These are phyloP conservation scores for Bidens hawaiensis DNA, from an alignment of 140 eudicot genomes.

Conservation along the genomic window DNA sequence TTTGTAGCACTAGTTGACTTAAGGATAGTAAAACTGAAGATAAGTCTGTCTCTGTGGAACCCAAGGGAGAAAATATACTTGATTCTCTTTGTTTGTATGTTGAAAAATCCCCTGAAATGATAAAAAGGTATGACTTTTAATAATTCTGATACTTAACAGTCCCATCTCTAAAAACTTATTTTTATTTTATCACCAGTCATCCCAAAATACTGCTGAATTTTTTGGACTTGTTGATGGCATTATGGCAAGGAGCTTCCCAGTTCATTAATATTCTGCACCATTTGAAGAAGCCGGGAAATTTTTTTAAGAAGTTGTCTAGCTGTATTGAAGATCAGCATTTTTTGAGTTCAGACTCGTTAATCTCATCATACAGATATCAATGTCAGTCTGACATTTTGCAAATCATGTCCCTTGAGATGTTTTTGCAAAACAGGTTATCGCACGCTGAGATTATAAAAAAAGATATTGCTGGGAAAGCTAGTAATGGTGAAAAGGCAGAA, in stretches of 20 bases:
- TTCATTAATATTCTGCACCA: constrained; percentile 47
- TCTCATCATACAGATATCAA: constrained; percentile 47
- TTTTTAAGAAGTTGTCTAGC: constrained; percentile 60
- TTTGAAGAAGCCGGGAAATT: constrained; percentile 44
- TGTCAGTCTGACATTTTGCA: constrained; percentile 68
- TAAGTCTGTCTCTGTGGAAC: constrained; percentile 26
- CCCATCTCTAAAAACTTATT: not conserved
- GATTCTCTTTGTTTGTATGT: constrained; percentile 47
- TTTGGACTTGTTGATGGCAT: constrained; percentile 63
- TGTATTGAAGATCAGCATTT: constrained; percentile 29
- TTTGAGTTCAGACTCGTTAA: constrained; percentile 33
- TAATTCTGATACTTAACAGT: not conserved
- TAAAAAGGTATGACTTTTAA: constrained; percentile 52
- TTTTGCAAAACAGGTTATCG: constrained; percentile 70
- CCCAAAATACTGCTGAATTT: constrained; percentile 52
- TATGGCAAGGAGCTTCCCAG: constrained; percentile 93
- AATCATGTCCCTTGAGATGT: constrained; percentile 68
- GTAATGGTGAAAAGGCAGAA: constrained; percentile 23
- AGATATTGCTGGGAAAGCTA: constrained; percentile 26
- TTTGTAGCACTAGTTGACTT: constrained; percentile 49
- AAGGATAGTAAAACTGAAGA: constrained; percentile 36
- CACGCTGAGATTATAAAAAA: constrained; percentile 44
- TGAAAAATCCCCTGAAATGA: constrained; percentile 39
- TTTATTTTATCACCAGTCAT: constrained; percentile 42
- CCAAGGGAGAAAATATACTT: constrained; percentile 44